Base-by-base conservation (phyloP, 2,329 filamentous ascomycete genomes). In the Cyclaneusma minus region DNA sequence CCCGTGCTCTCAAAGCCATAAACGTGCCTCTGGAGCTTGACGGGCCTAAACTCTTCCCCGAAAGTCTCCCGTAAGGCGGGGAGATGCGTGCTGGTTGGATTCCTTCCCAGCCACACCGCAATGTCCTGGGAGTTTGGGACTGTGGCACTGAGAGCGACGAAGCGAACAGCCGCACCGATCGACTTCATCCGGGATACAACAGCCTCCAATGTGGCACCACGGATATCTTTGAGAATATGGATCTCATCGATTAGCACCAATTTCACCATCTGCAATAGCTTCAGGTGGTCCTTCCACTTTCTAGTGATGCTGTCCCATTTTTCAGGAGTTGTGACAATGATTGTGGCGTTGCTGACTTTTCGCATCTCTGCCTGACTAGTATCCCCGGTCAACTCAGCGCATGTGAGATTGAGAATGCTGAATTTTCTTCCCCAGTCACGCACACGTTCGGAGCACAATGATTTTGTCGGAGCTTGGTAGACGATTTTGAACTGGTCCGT, bases 271-370 rank as follows among this genome's bases (percentile, higher is more conserved):
- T 75, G 66, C 50, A 91, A 68, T 11, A 91, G 54, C 35, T 63
- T 77, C 27, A 64, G 63, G 40, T 91, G 77, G 39, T 91, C 82
- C 38, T 74, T 71, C 83, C 83, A 91, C 43, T 82, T 85, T 11
- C 82, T 63, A 1, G 83, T 91, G 47, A 89, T 74, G 32, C 80
- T 87, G 44, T 92, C 82, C 82, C 82, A 91, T 43, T 91, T 91
- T 49, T 92, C 82, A 0, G 83, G 82, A 0, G 82, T 92, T 0
- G 83, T 89, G 34, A 91, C 64, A 37, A 92, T 87, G 35, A 92
- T 80, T 24, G 73, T 74, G 3, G 81, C 81, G 38, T 61, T 68
- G 33, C 82, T 73, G 5, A 87, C 75, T 28, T 64, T 68, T 13
- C 60, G 60, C 32, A 84, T 58, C 37, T 85, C 71, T 4, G 55